Conservation (phyloP, 2,329 filamentous ascomycete genomes). For the Orbilia quercus region DNA sequence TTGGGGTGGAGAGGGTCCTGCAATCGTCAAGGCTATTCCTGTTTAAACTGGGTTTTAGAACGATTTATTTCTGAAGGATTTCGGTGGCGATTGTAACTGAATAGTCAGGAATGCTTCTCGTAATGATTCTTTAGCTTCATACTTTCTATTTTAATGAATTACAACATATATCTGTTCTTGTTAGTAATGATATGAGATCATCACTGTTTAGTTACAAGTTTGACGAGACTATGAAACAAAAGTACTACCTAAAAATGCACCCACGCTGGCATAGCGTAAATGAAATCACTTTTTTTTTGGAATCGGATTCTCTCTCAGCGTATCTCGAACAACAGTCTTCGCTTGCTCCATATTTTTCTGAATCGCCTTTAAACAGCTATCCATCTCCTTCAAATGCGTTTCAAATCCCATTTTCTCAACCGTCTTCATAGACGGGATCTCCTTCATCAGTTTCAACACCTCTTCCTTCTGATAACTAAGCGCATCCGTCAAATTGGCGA, state of each 20-base stretch:
- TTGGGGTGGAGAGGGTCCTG: constrained; percentile 1
- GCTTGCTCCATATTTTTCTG: constrained; percentile 22
- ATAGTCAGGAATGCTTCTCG: too few species aligned
- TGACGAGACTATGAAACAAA: too few species aligned
- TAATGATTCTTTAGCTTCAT: too few species aligned
- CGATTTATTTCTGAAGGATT: too few species aligned
- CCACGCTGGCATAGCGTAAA: too few species aligned
- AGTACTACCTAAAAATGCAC: too few species aligned
- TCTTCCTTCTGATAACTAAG: constrained; percentile 27
- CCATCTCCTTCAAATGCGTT: constrained; percentile 27
- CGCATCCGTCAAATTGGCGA: background rate
- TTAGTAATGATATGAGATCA: too few species aligned
- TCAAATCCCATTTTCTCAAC: constrained; percentile 30
- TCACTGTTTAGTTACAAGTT: too few species aligned
- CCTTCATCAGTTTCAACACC: constrained; percentile 29
- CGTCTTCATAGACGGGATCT: constrained; percentile 10
- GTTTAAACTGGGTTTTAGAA: too few species aligned
- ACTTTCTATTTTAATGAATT: too few species aligned
- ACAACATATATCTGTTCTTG: too few species aligned
- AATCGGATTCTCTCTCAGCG: constrained; percentile 23
- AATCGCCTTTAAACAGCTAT: constrained; percentile 19
- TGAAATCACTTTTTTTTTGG: background rate
- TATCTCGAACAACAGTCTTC: constrained; percentile 11
- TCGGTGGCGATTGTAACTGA: too few species aligned
- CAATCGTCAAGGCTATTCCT: constrained; percentile 5